phyloP scores from a whole-genome alignment of 2,329 filamentous ascomycete species.

The Fusarium verrucosum region DNA sequence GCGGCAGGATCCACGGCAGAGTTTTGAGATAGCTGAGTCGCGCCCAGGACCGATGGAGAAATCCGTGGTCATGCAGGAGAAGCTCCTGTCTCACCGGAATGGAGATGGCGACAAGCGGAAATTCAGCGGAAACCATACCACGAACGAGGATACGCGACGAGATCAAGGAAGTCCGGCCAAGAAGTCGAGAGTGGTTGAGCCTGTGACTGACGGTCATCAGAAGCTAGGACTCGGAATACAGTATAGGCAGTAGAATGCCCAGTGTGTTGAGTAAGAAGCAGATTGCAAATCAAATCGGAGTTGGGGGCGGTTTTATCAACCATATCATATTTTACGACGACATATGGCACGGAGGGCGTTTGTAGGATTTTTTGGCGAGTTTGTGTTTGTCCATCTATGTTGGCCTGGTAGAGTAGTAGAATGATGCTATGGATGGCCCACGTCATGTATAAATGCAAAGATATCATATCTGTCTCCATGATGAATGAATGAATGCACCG shows the following conservation, averaged over 20 bases:
- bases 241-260: conserved; percentile 48
- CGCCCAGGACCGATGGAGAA: conserved; percentile 55
- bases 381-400: neutral
- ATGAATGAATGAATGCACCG: conserved; percentile 2
- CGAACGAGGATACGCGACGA: conserved; percentile 47
- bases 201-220: conserved; percentile 50
- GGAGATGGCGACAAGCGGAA: conserved; percentile 62
- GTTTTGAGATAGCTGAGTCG: conserved; percentile 61
- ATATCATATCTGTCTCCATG: conserved; percentile 2
- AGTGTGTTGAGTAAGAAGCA: neutral
- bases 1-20: conserved; percentile 65
- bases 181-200: conserved; percentile 57
- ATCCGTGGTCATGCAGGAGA: conserved; percentile 61
- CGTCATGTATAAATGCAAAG: neutral
- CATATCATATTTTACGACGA: conserved; percentile 24
- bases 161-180: conserved; percentile 60
- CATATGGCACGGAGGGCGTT: conserved; percentile 27
- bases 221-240: conserved; percentile 64
- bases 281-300: conserved; percentile 24
- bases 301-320: conserved; percentile 8
- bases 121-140: conserved; percentile 50
- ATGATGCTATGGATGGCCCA: neutral
- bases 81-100: conserved; percentile 58
- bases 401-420: neutral
- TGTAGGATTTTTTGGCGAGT: neutral